These are phyloP conservation scores for Kluyveromyces wickerhamii DNA, from an alignment of 805 yeast species.

Conservation along the genomic window DNA sequence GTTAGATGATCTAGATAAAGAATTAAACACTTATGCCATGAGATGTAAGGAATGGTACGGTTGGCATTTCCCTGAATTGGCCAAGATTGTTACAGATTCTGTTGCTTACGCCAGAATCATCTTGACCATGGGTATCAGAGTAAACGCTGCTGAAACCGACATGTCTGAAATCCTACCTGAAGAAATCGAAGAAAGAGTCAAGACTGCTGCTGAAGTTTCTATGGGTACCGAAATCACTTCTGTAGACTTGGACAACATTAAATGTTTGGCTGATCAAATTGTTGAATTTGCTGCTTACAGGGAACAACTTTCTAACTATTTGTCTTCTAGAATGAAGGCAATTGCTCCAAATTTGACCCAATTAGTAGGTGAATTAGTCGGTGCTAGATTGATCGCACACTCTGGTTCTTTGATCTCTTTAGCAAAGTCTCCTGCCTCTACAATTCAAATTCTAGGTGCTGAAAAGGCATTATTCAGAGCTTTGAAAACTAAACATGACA, in stretches of 20 bases:
- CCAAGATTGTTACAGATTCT: constrained; percentile 92
- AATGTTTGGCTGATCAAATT: constrained; percentile 89
- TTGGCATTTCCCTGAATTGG: constrained; percentile 99
- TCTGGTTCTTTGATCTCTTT: constrained; percentile 90
- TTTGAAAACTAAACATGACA: constrained; percentile 90
- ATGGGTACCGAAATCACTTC: constrained; percentile 99
- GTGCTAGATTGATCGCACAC: constrained; percentile 97
- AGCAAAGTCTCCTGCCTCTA: constrained; percentile 98
- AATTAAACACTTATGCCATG: constrained; percentile 97
- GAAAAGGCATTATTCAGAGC: constrained; percentile 96
- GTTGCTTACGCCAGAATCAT: constrained; percentile 94
- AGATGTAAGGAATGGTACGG: constrained; percentile 99
- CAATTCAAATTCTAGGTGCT: constrained; percentile 95
- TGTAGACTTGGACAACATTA: constrained; percentile 78
- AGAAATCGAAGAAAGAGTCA: constrained; percentile 84
- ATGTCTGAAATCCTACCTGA: constrained; percentile 88
- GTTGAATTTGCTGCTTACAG: constrained; percentile 94
- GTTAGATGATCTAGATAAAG: constrained; percentile 94
- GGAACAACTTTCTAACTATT: constrained; percentile 88
- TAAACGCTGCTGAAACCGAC: constrained; percentile 85
- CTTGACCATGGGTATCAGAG: constrained; percentile 87
- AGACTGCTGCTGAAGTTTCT: constrained; percentile 95
- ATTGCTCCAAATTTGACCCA: constrained; percentile 97
- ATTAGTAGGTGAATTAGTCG: constrained; percentile 94
- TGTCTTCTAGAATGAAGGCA: constrained; percentile 94